Evolutionary conservation across 1,139 yeast genomes (phyloP), one percentile per base, ranked within the genome.

Genomic region (Taiozyma sp.): DNA sequence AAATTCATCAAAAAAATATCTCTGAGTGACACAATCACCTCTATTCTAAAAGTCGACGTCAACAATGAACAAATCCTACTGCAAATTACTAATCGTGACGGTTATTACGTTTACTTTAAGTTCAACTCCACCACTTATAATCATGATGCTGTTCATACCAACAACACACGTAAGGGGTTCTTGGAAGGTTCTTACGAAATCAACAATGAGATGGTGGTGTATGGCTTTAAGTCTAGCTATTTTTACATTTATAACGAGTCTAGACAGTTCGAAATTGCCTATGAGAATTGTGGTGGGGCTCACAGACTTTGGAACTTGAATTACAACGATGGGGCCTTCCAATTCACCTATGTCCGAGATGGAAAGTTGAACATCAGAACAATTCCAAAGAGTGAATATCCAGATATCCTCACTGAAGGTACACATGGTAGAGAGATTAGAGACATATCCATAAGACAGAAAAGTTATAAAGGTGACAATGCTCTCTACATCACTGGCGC

Each of bases 351-450:
- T 60, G 80, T 86, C 23, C 82, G 84, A 63, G 81, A 87, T 41
- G 73, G 82, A 2, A 66, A 69, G 46, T 48, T 71, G 13, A 68
- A 68, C 50, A 73, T 64, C 54, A 69, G 71, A 51, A 57, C 56
- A 23, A 53, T 75, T 51, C 57, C 62, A 47, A 51, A 54, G 49
- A 50, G 62, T 1, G 13, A 45, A 1, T 52, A 59, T 9, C 70
- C 71, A 6, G 65, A 68, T 27, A 53, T 71, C 4, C 57, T 81
- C 39, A 69, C 67, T 47, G 69, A 74, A 12, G 97, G 97, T 0
- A 77, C 91, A 0, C 98, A 93, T 67, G 99, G 99, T 0, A 77
- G 98, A 57, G 99, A 93, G 66, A 80, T 87, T 14, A 74, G 96
- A 62, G 86, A 80, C 56, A 71, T 86, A n/a, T 71, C 84, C 0